Conservation (phyloP, 2,329 filamentous ascomycete genomes). For the Botryosphaeria dothidea region DNA sequence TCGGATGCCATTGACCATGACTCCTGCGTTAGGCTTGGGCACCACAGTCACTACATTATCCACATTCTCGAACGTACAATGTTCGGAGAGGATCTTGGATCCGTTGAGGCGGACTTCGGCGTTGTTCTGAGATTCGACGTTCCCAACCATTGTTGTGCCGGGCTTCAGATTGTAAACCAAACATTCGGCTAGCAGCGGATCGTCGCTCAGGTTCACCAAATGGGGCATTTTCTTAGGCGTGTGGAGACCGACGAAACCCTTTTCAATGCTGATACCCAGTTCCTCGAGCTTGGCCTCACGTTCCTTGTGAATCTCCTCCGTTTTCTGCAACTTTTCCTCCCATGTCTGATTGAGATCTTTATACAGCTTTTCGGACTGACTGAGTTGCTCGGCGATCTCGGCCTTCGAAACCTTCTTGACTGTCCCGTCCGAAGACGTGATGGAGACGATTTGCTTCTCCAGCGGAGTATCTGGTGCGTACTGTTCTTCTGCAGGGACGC, state of each 20-base stretch:
- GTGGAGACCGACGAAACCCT: constrained; percentile 91
- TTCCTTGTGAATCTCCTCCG: constrained; percentile 96
- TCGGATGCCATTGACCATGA: constrained; percentile 96
- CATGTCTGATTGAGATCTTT: constrained; percentile 97
- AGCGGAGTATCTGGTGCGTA: constrained; percentile 91
- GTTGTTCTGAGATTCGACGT: constrained; percentile 80
- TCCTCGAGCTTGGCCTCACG: constrained; percentile 93
- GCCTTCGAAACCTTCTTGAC: constrained; percentile 97
- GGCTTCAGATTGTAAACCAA: constrained; percentile 98
- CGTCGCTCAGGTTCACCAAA: constrained; percentile 86
- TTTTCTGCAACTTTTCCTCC: constrained; percentile 95
- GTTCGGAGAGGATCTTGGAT: constrained; percentile 85
- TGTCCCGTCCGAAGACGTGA: constrained; percentile 79
- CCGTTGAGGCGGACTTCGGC: constrained; percentile 93
- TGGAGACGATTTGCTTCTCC: constrained; percentile 95
- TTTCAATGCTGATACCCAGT: constrained; percentile 97
- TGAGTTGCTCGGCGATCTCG: constrained; percentile 94
- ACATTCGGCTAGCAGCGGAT: constrained; percentile 88
- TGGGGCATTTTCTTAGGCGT: constrained; percentile 99
- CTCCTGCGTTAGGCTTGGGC: constrained; percentile 85
- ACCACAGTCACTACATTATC: constrained; percentile 92
- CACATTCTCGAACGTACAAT: constrained; percentile 91
- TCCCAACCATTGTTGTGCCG: constrained; percentile 89
- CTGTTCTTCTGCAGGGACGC: constrained; percentile 69
- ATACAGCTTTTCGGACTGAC: constrained; percentile 94